Evolutionary conservation across 1,284 basidiomycete species (phyloP).

Genomic region (Pascua guehoae): DNA sequence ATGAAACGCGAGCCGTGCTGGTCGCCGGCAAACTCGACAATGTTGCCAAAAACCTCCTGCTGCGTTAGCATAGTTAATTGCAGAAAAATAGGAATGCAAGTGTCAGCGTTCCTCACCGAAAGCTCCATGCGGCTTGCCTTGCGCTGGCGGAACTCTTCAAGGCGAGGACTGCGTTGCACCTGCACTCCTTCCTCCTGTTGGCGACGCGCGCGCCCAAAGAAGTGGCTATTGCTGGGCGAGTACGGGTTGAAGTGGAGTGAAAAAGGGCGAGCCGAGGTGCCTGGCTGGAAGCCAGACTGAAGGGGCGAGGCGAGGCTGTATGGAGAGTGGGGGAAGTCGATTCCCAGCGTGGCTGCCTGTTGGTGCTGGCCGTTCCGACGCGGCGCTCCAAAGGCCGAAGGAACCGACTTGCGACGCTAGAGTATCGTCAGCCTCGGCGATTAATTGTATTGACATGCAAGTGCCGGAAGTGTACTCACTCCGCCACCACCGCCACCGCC

Average conservation of each 20-base stretch:
- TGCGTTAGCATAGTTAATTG: not conserved
- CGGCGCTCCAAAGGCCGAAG: too few species aligned
- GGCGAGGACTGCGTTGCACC: conserved; percentile 60
- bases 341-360: too few species aligned
- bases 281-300: too few species aligned
- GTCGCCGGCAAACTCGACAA: conserved; percentile 91
- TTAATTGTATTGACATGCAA: too few species aligned
- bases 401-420: too few species aligned
- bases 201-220: not conserved
- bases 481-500: too few species aligned
- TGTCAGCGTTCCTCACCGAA: conserved; percentile 54
- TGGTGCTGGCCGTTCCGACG: too few species aligned
- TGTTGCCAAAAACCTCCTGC: conserved; percentile 72
- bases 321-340: too few species aligned
- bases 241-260: not conserved
- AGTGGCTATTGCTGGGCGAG: conserved; percentile 7
- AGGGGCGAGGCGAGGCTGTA: too few species aligned
- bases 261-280: too few species aligned
- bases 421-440: too few species aligned
- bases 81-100: not conserved
- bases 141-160: conserved; percentile 82
- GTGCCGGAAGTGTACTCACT: too few species aligned
- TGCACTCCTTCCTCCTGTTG: conserved; percentile 6
- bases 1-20: conserved; percentile 91
- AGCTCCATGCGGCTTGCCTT: conserved; percentile 75